Evolutionary conservation across 2,329 filamentous ascomycete genomes (phyloP).

Genomic region (Whalleya microplaca): DNA sequence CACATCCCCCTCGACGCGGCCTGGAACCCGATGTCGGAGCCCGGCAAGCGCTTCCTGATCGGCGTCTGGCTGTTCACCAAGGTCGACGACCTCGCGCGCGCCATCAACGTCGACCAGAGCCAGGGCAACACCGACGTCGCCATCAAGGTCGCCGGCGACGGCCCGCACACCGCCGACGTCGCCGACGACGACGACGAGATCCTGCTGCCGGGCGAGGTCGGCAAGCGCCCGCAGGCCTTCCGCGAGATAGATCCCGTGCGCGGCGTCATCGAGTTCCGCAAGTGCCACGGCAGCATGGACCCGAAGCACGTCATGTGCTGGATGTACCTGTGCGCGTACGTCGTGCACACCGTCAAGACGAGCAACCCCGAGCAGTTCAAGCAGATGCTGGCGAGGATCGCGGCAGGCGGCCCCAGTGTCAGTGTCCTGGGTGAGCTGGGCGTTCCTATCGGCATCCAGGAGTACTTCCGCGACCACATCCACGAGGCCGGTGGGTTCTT

Average conservation of each 20-base stretch:
- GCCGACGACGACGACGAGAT: background rate
- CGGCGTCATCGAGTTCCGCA: slow-evolving; percentile 29
- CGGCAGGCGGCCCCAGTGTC: background rate
- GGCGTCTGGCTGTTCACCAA: slow-evolving; percentile 15
- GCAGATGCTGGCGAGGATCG: background rate
- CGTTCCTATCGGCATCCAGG: background rate
- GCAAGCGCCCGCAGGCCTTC: background rate
- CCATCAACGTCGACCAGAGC: background rate
- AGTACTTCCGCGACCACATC: background rate
- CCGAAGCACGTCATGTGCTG: slow-evolving; percentile 6
- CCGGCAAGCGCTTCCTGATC: slow-evolving; percentile 4
- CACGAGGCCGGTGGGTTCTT: background rate
- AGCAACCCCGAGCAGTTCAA: background rate
- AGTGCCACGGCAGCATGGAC: slow-evolving; percentile 13
- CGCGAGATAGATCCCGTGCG: slow-evolving; percentile 14
- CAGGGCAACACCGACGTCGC: slow-evolving; percentile 1
- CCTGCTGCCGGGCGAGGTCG: background rate
- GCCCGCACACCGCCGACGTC: background rate
- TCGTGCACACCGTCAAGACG: slow-evolving; percentile 3
- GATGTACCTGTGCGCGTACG: background rate
- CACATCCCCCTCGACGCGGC: background rate
- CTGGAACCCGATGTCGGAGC: background rate
- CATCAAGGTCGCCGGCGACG: slow-evolving; percentile 11
- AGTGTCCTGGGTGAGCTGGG: background rate
- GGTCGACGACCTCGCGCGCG: slow-evolving; percentile 5